Evolutionary conservation across 192 early-diverging fungal species (phyloP), one percentile per base, ranked within the genome.

Genomic region (Chytriomyces sp.): DNA sequence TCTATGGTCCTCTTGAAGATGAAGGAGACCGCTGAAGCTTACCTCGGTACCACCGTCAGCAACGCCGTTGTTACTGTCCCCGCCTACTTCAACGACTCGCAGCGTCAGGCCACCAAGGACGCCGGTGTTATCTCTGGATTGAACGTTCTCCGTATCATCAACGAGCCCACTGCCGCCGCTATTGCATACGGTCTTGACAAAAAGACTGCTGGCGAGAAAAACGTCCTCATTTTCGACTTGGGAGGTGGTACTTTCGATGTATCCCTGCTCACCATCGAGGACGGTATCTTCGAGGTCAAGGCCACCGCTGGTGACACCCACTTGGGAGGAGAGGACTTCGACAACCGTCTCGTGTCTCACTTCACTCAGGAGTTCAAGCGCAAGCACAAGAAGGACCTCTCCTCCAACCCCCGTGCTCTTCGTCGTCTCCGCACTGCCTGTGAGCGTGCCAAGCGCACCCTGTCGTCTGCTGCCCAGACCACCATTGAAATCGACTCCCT

Each of bases 31-130:
- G 95, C 96, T 79, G 85, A 87, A 64, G 79, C 79, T 2, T 94
- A 93, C 77, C 89, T 99, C 75, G 95, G 94, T 78, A 81, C 79
- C 81, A 85, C 85, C 81, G 89, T 93, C 79, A 89, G 81, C 78
- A 89, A 98, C 82, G 96, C 96, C 60, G 96, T 98, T 74, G 86
- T 98, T 75, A 98, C 96, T 69, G 96, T 98, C 68, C 96, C 96
- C 52, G 94, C 95, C 75, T 96, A 97, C 88, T 98, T 98, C 87
- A 98, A 96, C 86, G 96, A 98, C 88, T 94, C 94, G 52, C 96
- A 98, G 86, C 96, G 96, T 85, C 96, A 98, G 85, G 96, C 96
- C 76, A 98, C 97, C 88, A 98, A 97, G 91, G 97, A 99, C 82
- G 93, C 97, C 70, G 97, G 95, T 86, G 85, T 90, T 73, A 98